phyloP scores from a whole-genome alignment of 805 yeast species.

The Kazachstania bromeliacearum region DNA sequence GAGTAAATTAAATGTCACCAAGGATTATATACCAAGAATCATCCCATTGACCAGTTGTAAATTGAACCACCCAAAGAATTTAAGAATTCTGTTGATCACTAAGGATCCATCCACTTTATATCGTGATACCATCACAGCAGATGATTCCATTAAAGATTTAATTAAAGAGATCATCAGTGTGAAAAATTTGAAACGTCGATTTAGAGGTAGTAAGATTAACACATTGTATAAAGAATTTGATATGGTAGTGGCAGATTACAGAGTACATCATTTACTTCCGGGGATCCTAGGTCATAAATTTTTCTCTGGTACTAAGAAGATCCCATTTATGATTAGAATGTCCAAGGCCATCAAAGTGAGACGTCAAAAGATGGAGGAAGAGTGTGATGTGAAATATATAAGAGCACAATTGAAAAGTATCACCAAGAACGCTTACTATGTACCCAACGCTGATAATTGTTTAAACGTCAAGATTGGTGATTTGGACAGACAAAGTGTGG shows the following conservation, averaged over 20 bases:
- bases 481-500: constrained; percentile 15
- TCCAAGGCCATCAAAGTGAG: constrained; percentile 25
- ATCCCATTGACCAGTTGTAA: constrained; percentile 45
- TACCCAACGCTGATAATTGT: constrained; percentile 55
- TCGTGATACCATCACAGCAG: constrained; percentile 39
- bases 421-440: constrained; percentile 50
- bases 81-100: constrained; percentile 52
- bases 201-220: constrained; percentile 36
- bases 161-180: constrained; percentile 55
- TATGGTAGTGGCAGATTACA: constrained; percentile 56
- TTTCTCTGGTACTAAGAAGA: constrained; percentile 52
- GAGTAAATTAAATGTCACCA: constrained; percentile 33
- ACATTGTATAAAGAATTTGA: constrained; percentile 54
- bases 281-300: constrained; percentile 49
- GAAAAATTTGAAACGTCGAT: constrained; percentile 42
- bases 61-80: constrained; percentile 39
- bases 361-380: constrained; percentile 42
- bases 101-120: constrained; percentile 63
- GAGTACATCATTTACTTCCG: constrained; percentile 55
- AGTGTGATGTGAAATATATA: constrained; percentile 58
- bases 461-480: constrained; percentile 52
- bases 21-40: constrained; percentile 48
- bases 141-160: constrained; percentile 47
- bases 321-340: constrained; percentile 63
- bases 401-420: constrained; percentile 56